A percentile compares a stretch with the other conserved stretches of the same genome.
Evolutionary conservation across 768 basidiomycete genomes (phyloP).

Genomic region (Tricholoma furcatifolium): DNA sequence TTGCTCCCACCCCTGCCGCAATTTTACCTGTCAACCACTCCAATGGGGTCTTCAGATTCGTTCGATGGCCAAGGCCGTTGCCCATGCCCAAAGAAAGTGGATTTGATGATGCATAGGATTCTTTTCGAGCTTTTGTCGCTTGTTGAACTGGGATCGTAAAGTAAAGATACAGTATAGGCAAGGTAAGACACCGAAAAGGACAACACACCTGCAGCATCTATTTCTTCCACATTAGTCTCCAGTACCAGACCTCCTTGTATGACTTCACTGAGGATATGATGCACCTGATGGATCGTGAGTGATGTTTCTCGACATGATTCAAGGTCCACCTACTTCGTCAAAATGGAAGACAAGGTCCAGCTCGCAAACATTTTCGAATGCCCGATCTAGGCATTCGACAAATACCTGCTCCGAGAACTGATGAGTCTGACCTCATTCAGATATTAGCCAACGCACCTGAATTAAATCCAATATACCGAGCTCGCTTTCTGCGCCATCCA

Average conservation of each 20-base stretch:
- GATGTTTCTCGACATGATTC: neutral
- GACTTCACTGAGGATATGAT: constrained; percentile 93
- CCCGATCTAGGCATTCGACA: constrained; percentile 92
- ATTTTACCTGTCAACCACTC: constrained; percentile 80
- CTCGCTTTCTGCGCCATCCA: constrained; percentile 95
- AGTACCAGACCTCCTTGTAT: constrained; percentile 96
- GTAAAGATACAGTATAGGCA: neutral
- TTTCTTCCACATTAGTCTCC: constrained; percentile 91
- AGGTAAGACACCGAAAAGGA: neutral
- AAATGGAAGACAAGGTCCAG: constrained; percentile 98
- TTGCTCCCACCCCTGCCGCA: constrained; percentile 66
- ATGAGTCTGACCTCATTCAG: neutral
- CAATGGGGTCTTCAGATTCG: constrained; percentile 66
- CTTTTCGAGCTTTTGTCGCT: constrained; percentile 69
- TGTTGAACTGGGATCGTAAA: constrained; percentile 52
- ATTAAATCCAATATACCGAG: constrained; percentile 95
- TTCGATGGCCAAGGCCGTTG: constrained; percentile 58
- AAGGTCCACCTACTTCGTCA: constrained; percentile 69
- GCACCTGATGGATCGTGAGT: constrained; percentile 56
- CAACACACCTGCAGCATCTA: constrained; percentile 63
- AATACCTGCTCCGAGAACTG: constrained; percentile 64
- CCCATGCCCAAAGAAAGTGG: constrained; percentile 71
- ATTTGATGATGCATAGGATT: constrained; percentile 79
- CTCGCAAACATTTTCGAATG: constrained; percentile 98
- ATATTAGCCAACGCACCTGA: constrained; percentile 57